phyloP scores from a whole-genome alignment of 2,329 filamentous ascomycete species.

The Claviceps digitariae region DNA sequence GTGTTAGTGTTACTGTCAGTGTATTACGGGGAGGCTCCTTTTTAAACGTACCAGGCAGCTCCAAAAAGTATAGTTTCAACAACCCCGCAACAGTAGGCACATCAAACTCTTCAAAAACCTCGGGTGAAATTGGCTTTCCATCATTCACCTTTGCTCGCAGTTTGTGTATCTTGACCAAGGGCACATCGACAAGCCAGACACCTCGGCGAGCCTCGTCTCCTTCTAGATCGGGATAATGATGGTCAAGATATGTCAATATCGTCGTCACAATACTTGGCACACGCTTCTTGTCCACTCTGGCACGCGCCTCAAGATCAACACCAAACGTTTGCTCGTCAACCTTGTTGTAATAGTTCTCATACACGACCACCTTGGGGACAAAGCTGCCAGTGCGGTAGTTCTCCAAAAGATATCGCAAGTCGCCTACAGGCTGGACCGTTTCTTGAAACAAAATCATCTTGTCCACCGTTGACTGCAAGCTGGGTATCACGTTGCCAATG shows the following conservation, averaged over 20 bases:
- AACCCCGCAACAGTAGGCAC: slow-evolving; percentile 87
- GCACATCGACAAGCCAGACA: slow-evolving; percentile 92
- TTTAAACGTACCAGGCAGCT: slow-evolving; percentile 77
- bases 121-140: slow-evolving; percentile 63
- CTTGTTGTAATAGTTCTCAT: slow-evolving; percentile 98
- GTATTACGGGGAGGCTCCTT: no score
- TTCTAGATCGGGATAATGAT: slow-evolving; percentile 94
- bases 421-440: slow-evolving; percentile 85
- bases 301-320: slow-evolving; percentile 90
- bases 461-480: slow-evolving; percentile 87
- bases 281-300: slow-evolving; percentile 85
- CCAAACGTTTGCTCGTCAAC: slow-evolving; percentile 97
- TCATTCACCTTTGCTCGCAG: slow-evolving; percentile 75
- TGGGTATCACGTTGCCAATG: slow-evolving; percentile 95
- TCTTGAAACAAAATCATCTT: slow-evolving; percentile 99
- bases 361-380: slow-evolving; percentile 76
- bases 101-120: slow-evolving; percentile 76
- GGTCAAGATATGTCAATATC: slow-evolving; percentile 86
- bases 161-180: slow-evolving; percentile 70
- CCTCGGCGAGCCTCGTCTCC: slow-evolving; percentile 84
- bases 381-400: slow-evolving; percentile 95
- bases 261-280: slow-evolving; percentile 88
- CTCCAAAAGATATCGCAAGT: slow-evolving; percentile 86
- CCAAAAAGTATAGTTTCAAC: slow-evolving; percentile 85
- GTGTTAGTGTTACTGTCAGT: slow-evolving; percentile 11